Base-by-base conservation (phyloP, 2,329 filamentous ascomycete genomes). In the Tothia fuscella region DNA sequence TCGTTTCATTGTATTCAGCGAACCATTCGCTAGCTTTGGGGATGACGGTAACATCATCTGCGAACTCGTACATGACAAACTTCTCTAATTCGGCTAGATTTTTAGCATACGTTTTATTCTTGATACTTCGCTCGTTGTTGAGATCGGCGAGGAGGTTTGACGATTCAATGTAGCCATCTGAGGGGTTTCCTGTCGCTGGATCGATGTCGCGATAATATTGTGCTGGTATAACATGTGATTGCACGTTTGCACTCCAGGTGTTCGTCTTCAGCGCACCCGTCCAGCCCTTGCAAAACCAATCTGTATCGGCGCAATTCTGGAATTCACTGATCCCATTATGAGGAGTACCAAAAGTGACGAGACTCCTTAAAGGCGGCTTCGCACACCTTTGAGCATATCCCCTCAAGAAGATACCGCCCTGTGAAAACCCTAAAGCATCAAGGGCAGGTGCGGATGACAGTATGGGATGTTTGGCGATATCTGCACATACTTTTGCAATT, bases 381-480 rank as follows among this genome's bases (percentile, higher is more conserved):
- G 87, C 91, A 69, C 91, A 98, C 32, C 85, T 75, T 69, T 98
- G 79, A 49, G 94, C 69, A 58, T 93, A 88, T 19, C 74, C 91
- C 45, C 91, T 79, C n/a, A 98, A 73, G 66, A 98, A 95, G 59
- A 94, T 85, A 1, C 91, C 91, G 48, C 91, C 91, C 62, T 98
- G 91, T 12, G 83, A 91, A 68, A 98, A 95, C 21, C 91, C 91
- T 26, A 98, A 66, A 25, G 88, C 89, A 62, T 96, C 91, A 56
- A 95, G 71, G 48, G 81, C 85, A 0, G 83, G 82, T 0, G 84
- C 83, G 5, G 80, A 83, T 43, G 80, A 80, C 13, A 95, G 74
- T 58, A 93, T 83, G 1, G 81, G 80, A 56, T 95, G 76, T 0
- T 71, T 57, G 45, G 81, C 72, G 31, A 96, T 73, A 52, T 80